These are phyloP conservation scores for Pichia sp. DNA, from an alignment of 1,139 yeast genomes.

Conservation along the genomic window DNA sequence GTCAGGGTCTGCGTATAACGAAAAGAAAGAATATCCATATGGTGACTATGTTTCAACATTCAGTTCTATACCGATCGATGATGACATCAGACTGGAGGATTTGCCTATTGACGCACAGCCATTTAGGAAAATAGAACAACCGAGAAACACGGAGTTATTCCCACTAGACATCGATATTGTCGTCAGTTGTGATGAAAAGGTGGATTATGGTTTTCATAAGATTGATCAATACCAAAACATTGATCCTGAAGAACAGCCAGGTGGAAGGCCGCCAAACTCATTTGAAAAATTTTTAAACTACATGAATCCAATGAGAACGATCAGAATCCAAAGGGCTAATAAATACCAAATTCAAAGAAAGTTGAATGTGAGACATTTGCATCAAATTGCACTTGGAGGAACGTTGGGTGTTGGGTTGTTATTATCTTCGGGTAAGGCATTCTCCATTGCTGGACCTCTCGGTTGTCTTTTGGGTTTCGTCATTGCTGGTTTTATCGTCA, in stretches of 20 bases:
- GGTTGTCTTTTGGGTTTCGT: slow-evolving; percentile 74
- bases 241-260: slow-evolving; percentile 13
- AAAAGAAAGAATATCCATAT: slow-evolving; percentile 5
- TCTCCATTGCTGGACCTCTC: slow-evolving; percentile 78
- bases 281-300: slow-evolving; percentile 8
- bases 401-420: slow-evolving; percentile 83
- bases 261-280: not conserved
- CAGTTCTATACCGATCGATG: slow-evolving; percentile 22
- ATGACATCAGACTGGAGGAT: slow-evolving; percentile 22
- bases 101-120: slow-evolving; percentile 30
- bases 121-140: slow-evolving; percentile 7
- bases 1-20: slow-evolving; percentile 1
- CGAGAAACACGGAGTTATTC: slow-evolving; percentile 3
- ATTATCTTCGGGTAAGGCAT: slow-evolving; percentile 74
- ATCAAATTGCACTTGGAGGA: slow-evolving; percentile 82
- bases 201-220: slow-evolving; percentile 29
- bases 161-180: slow-evolving; percentile 26
- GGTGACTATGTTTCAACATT: slow-evolving; percentile 11
- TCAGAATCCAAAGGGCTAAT: slow-evolving; percentile 21
- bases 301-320: slow-evolving; percentile 16
- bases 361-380: slow-evolving; percentile 67
- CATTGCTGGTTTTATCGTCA: slow-evolving; percentile 64
- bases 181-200: slow-evolving; percentile 29
- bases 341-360: slow-evolving; percentile 47
- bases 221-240: slow-evolving; percentile 19